Conservation (phyloP, 2,329 filamentous ascomycete genomes). For the Bertia moriformis region DNA sequence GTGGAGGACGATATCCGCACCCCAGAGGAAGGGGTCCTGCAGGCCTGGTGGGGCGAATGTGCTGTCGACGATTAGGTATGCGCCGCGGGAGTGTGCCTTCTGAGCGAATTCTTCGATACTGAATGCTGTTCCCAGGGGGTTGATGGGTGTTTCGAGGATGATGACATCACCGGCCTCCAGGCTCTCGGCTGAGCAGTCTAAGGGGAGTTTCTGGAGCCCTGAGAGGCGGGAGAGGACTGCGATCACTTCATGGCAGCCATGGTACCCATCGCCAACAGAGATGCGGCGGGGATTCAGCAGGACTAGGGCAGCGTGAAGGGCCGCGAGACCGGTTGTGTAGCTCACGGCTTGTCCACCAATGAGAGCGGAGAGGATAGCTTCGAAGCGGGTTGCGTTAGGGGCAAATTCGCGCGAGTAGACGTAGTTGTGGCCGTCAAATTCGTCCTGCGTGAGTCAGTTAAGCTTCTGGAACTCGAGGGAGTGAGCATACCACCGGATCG, state of each 20-base stretch:
- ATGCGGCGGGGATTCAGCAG: conserved; percentile 48
- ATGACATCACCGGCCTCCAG: conserved; percentile 45
- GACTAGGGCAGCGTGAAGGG: conserved; percentile 50
- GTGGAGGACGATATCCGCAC: conserved; percentile 58
- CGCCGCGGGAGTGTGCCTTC: conserved; percentile 46
- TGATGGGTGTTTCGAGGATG: conserved; percentile 56
- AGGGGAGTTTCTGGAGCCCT: conserved; percentile 42
- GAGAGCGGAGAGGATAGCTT: conserved; percentile 45
- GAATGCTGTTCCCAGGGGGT: conserved; percentile 49
- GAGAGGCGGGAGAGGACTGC: conserved; percentile 44
- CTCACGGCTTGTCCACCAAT: conserved; percentile 39
- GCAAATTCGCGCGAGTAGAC: conserved; percentile 51
- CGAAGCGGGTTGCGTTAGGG: conserved; percentile 52
- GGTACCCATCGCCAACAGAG: conserved; percentile 53
- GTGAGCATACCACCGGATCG: conserved; percentile 15
- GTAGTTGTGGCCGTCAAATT: conserved; percentile 22
- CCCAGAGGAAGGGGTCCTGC: conserved; percentile 52
- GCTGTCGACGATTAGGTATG: conserved; percentile 47
- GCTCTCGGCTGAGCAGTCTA: conserved; percentile 16
- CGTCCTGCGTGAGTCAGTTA: conserved; percentile 3
- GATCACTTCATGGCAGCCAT: conserved; percentile 57
- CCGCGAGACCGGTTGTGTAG: conserved; percentile 53
- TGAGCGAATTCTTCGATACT: conserved; percentile 42
- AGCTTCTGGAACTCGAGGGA: neutral
- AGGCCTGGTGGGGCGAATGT: conserved; percentile 58